A percentile compares a stretch with the other conserved stretches of the same genome.
These are phyloP conservation scores for Endocladia muricata DNA, from an alignment of 31 red algal species.

Conservation along the genomic window DNA sequence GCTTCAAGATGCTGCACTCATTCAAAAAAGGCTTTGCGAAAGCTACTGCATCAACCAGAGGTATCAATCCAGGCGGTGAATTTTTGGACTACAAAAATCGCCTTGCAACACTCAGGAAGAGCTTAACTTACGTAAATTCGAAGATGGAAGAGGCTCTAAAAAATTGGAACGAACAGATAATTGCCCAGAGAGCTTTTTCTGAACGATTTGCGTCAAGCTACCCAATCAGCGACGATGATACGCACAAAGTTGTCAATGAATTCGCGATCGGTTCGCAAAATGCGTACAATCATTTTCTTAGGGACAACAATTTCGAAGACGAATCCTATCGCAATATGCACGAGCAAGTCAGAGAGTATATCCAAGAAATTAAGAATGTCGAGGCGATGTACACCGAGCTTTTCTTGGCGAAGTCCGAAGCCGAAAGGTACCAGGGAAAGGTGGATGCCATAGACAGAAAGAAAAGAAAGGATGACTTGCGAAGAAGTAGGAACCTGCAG, in stretches of 20 bases:
- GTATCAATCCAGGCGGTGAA: conserved; percentile 11
- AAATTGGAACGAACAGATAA: conserved; percentile 9
- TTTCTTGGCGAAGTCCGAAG: conserved; percentile 3
- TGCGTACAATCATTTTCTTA: conserved; percentile 18
- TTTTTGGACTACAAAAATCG: conserved; percentile 25
- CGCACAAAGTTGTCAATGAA: not conserved
- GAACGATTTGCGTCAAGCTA: conserved; percentile 15
- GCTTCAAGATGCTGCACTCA: conserved; percentile 21
- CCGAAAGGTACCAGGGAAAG: conserved; percentile 12
- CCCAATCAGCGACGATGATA: conserved; percentile 21
- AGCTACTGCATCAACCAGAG: conserved; percentile 4
- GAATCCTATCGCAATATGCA: conserved; percentile 19
- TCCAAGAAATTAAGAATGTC: conserved; percentile 20
- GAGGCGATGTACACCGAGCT: conserved; percentile 14
- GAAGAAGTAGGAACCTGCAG: conserved; percentile 16
- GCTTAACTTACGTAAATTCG: not conserved
- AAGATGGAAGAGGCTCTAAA: conserved; percentile 18
- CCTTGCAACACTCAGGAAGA: conserved; percentile 11
- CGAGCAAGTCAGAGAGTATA: conserved; percentile 17
- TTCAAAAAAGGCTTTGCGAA: conserved; percentile 22
- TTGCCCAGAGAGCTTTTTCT: conserved; percentile 19
- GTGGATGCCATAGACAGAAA: conserved; percentile 20
- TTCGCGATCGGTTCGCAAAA: not conserved
- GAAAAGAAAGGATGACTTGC: conserved; percentile 5
- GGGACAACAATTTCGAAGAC: not conserved